Evolutionary conservation across 2,329 filamentous ascomycete species (phyloP).

Genomic region (Phialemonium atrogriseum): DNA sequence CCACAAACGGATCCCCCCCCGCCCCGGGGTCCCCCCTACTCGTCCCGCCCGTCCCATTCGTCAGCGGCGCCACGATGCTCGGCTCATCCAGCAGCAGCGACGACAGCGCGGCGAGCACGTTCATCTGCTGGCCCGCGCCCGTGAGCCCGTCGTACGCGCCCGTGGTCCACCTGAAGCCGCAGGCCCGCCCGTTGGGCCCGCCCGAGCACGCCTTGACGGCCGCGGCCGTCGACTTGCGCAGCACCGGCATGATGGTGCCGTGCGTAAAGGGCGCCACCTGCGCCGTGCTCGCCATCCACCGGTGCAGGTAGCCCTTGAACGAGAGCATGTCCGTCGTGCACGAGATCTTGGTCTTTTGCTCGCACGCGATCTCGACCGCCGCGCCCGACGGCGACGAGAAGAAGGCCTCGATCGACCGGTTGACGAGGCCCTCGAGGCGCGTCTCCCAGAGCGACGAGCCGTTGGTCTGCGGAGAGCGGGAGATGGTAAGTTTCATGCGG

Average conservation of each 20-base stretch:
- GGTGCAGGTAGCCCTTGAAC: slow-evolving; percentile 48
- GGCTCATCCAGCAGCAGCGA: no score
- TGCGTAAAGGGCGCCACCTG: slow-evolving; percentile 41
- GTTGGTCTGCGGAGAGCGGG: slow-evolving; percentile 26
- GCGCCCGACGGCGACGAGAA: slow-evolving; percentile 33
- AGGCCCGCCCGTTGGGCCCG: slow-evolving; percentile 32
- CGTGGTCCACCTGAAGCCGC: slow-evolving; percentile 44
- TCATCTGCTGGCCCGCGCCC: slow-evolving; percentile 48
- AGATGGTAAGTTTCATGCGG: not conserved
- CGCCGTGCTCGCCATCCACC: slow-evolving; percentile 40
- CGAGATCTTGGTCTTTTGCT: slow-evolving; percentile 26
- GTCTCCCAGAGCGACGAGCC: slow-evolving; percentile 29
- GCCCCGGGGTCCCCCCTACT: no score
- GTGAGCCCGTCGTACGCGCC: slow-evolving; percentile 38
- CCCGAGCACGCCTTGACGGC: slow-evolving; percentile 41
- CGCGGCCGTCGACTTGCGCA: slow-evolving; percentile 37
- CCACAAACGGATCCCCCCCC: no score
- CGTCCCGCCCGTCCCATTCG: no score
- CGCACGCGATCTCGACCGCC: slow-evolving; percentile 50
- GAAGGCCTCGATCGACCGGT: slow-evolving; percentile 34
- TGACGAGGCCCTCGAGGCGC: slow-evolving; percentile 37
- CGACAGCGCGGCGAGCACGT: slow-evolving; percentile 42
- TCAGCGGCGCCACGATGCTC: no score
- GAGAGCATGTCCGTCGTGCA: slow-evolving; percentile 52
- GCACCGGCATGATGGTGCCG: slow-evolving; percentile 32